Evolutionary conservation across 78 protist genomes (phyloP).

Genomic region (Cyanophora paradoxa): DNA sequence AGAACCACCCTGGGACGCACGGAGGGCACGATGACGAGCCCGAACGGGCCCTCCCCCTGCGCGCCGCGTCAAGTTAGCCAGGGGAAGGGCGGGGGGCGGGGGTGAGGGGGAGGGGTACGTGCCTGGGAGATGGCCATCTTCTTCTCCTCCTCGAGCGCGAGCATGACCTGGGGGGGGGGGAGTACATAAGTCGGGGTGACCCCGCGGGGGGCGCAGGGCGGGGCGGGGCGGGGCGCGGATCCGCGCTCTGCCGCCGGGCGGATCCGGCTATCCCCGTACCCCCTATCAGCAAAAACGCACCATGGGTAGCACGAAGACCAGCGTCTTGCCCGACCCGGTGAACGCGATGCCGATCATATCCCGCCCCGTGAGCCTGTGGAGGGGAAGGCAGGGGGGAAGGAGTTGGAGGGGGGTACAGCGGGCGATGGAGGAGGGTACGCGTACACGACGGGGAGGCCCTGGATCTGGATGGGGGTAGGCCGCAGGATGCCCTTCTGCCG

Average conservation of each 20-base stretch:
- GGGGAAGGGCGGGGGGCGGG: too few relatives aligned
- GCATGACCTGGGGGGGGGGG: too few relatives aligned
- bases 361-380: conserved; percentile 62
- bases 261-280: too few relatives aligned
- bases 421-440: background rate
- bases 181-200: too few relatives aligned
- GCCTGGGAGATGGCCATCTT: conserved; percentile 34
- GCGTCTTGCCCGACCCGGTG: conserved; percentile 96
- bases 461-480: conserved; percentile 96
- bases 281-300: too few relatives aligned
- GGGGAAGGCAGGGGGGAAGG: background rate
- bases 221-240: background rate
- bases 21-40: conserved; percentile 81
- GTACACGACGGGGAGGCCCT: conserved; percentile 65
- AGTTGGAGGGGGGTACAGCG: too few relatives aligned
- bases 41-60: conserved; percentile 90
- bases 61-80: too few relatives aligned
- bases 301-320: conserved; percentile 88
- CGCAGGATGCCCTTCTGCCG: conserved; percentile 55
- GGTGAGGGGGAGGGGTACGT: background rate
- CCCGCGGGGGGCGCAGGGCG: too few relatives aligned
- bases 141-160: conserved; percentile 77
- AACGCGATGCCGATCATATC: conserved; percentile 97
- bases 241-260: too few relatives aligned
- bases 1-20: too few relatives aligned